Evolutionary conservation across 495 filamentous ascomycete species (phyloP), one percentile per base, ranked within the genome.

Genomic region (Penicillium salamii): DNA sequence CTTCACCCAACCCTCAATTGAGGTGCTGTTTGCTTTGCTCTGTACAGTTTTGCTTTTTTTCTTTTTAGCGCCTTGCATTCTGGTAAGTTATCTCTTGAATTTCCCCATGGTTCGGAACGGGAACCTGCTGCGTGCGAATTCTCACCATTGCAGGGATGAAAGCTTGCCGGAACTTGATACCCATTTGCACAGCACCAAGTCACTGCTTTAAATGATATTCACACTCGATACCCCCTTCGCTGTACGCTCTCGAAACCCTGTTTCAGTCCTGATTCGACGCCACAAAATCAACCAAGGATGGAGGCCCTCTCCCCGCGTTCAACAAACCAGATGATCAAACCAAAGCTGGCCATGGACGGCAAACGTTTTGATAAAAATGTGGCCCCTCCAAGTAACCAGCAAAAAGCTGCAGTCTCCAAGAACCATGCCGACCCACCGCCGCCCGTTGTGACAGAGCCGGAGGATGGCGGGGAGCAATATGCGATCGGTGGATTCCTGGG

Each of bases 401-500:
- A 65, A 39, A 75, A 72, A 48, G 47, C 65, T 21, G 58, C 72
- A n/a, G 63, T 65, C 3, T 68, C 70, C 6, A 77, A 74, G 41
- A 78, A 86, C 46, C 85, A 88, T 61, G 84, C 89, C 23, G 83
- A 87, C 7, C 85, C 84, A 28, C 90, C 89, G 14, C 92, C 93
- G 21, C 67, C 82, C 42, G 71, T 88, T 57, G 88, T 97, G 19
- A 66, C 72, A 46, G 90, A 96, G 62, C 90, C 89, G 46, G 79
- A 82, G 32, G 78, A 79, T 57, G 77, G 87, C 69, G 84, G 86
- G 42, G 84, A 89, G 50, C 77, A 81, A 42, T 98, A 96, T 73
- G 78, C 82, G 32, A 87, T 90, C 6, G 93, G 92, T n/a, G 78
- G 74, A 33, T 82, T 88, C 44, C 73, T 98, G 35, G 93, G 93